These are phyloP conservation scores for Leccinum incarnatum DNA, from an alignment of 768 basidiomycete species.

Conservation along the genomic window DNA sequence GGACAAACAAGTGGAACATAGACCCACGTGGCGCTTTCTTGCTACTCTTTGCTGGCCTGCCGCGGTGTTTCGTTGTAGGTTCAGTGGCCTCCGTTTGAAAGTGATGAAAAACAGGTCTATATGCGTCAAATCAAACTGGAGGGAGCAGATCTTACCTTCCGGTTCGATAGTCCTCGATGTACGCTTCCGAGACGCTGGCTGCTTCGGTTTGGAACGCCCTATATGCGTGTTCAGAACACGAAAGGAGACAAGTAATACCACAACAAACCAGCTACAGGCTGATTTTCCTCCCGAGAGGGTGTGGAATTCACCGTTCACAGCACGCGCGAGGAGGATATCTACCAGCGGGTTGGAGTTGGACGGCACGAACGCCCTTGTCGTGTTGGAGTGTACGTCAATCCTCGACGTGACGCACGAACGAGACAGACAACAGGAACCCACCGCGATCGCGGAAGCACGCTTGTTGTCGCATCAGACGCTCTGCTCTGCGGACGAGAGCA, in stretches of 20 bases:
- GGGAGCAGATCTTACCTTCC: slow-evolving; percentile 3
- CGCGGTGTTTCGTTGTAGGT: slow-evolving; percentile 18
- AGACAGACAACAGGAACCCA: slow-evolving; percentile 42
- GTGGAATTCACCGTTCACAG: slow-evolving; percentile 40
- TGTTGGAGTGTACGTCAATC: neutral
- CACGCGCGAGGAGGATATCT: slow-evolving; percentile 52
- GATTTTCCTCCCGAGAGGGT: neutral
- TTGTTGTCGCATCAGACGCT: slow-evolving; percentile 61
- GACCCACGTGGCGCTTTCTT: slow-evolving; percentile 9
- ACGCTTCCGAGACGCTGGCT: too few species aligned
- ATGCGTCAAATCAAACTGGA: neutral
- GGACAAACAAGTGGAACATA: neutral
- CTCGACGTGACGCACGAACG: neutral
- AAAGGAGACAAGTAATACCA: too few species aligned
- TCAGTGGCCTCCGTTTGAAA: slow-evolving; percentile 1
- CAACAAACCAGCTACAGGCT: slow-evolving; percentile 15
- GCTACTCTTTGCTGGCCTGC: slow-evolving; percentile 12
- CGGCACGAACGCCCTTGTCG: slow-evolving; percentile 53
- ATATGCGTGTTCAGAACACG: neutral
- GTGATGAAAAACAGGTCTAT: neutral
- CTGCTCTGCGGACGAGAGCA: slow-evolving; percentile 39
- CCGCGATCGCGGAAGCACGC: slow-evolving; percentile 67
- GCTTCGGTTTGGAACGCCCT: slow-evolving; percentile 3
- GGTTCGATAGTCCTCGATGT: too few species aligned
- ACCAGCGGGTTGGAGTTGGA: slow-evolving; percentile 44